Percentiles rank a stretch among this genome's conserved stretches.
These are phyloP conservation scores for Linum tenue DNA, from an alignment of 345 rosid genomes.

Conservation along the genomic window DNA sequence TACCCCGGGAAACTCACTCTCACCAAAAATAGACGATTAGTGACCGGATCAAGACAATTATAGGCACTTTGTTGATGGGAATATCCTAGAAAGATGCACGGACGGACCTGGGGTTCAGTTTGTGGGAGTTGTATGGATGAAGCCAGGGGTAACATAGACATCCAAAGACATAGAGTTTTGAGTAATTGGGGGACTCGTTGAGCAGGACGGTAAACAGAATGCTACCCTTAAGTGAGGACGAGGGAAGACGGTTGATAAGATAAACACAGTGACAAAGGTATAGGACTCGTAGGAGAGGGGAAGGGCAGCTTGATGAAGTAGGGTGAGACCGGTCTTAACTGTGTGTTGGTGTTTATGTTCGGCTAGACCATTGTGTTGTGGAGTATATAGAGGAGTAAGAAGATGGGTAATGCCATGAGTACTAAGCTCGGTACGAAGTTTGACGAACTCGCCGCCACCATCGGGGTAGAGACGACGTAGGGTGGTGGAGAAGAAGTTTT, in stretches of 20 bases:
- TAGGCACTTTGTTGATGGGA: no score
- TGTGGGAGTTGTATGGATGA: not conserved
- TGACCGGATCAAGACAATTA: no score
- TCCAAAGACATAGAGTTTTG: not conserved
- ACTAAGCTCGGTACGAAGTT: not conserved
- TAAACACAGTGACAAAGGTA: not conserved
- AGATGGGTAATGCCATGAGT: not conserved
- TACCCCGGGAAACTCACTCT: no score
- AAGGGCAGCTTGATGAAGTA: not conserved
- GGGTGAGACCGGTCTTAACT: not conserved
- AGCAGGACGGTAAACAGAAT: not conserved
- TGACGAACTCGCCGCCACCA: not conserved
- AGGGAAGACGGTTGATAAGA: not conserved
- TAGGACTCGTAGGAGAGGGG: not conserved
- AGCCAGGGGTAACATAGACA: not conserved
- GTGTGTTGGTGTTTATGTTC: not conserved
- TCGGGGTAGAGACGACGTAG: not conserved
- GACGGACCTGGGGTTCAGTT: not conserved
- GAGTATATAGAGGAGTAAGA: not conserved
- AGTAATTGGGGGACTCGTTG: not conserved
- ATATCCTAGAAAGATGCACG: not conserved
- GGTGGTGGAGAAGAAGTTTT: no score
- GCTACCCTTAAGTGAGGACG: not conserved
- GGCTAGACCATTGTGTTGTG: not conserved
- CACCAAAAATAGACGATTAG: no score